phyloP scores from a whole-genome alignment of 257 asterid species.

The Marsdenia floribunda region DNA sequence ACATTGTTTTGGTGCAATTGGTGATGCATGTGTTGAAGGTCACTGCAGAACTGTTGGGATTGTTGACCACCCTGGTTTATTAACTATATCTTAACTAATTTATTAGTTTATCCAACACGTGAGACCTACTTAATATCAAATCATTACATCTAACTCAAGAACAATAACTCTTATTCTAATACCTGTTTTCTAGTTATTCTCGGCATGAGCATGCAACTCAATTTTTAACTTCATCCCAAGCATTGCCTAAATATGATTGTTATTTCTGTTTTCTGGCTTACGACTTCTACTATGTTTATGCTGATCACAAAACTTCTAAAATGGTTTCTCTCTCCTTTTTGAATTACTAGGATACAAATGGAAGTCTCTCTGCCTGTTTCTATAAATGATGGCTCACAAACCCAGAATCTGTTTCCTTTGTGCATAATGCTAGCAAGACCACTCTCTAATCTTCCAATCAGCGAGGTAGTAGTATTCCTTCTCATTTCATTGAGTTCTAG shows the following conservation, averaged over 20 bases:
- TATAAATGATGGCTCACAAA: conserved; percentile 56
- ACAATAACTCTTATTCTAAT: neutral
- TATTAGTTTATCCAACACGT: neutral
- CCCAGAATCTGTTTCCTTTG: conserved; percentile 72
- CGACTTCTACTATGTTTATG: neutral
- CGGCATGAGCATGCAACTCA: neutral
- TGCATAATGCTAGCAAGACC: conserved; percentile 78
- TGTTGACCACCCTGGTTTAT: neutral
- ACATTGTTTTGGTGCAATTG: neutral
- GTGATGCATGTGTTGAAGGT: neutral
- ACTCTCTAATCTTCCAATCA: conserved; percentile 45
- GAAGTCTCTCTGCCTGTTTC: conserved; percentile 62
- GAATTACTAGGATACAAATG: conserved; percentile 67
- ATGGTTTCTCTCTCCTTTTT: neutral
- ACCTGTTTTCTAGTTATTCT: neutral
- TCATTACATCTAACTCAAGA: neutral
- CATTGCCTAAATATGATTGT: neutral
- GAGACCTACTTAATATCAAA: neutral
- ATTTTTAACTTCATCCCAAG: neutral
- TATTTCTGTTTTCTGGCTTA: neutral
- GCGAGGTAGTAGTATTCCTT: conserved; percentile 51
- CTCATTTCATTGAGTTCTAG: conserved; percentile 15
- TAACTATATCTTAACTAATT: neutral
- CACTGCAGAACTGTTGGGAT: neutral
- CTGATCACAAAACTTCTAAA: neutral